These are phyloP conservation scores for Salvia sclarea DNA, from an alignment of 305 asterid species.

Conservation along the genomic window DNA sequence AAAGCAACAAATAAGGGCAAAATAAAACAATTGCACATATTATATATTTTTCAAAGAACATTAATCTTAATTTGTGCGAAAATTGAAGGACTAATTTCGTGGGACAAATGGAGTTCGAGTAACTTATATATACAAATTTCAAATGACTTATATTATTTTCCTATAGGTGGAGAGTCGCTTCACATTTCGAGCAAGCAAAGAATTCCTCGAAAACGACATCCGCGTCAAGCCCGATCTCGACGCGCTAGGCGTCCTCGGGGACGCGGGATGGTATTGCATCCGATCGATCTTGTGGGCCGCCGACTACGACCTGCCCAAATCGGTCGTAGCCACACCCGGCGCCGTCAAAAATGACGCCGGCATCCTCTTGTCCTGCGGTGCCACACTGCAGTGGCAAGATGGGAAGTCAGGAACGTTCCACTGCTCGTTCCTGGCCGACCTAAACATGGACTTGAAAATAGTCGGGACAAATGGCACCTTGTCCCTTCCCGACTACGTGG, in stretches of 20 bases:
- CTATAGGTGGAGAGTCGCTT: conserved; percentile 55
- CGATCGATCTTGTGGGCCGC: conserved; percentile 46
- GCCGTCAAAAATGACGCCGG: conserved; percentile 42
- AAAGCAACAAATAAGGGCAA: too few species aligned
- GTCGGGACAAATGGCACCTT: conserved; percentile 56
- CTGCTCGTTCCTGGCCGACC: conserved; percentile 57
- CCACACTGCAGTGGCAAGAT: conserved; percentile 38
- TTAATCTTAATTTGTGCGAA: too few species aligned
- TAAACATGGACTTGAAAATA: conserved; percentile 48
- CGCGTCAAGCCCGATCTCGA: conserved; percentile 52
- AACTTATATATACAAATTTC: too few species aligned
- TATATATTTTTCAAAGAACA: too few species aligned
- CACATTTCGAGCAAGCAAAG: conserved; percentile 39
- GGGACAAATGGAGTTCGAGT: too few species aligned
- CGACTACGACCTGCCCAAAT: conserved; percentile 41
- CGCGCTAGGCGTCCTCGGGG: conserved; percentile 54
- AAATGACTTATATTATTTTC: not conserved
- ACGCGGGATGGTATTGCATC: conserved; percentile 52
- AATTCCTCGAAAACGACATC: conserved; percentile 38
- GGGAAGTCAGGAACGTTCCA: conserved; percentile 48
- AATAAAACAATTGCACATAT: too few species aligned
- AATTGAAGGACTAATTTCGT: too few species aligned
- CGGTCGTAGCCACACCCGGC: conserved; percentile 33
- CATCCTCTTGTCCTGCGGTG: conserved; percentile 39
- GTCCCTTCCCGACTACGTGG: conserved; percentile 53